Base-by-base conservation (phyloP, 2,329 filamentous ascomycete genomes). In the Mycosphaerella sp. region DNA sequence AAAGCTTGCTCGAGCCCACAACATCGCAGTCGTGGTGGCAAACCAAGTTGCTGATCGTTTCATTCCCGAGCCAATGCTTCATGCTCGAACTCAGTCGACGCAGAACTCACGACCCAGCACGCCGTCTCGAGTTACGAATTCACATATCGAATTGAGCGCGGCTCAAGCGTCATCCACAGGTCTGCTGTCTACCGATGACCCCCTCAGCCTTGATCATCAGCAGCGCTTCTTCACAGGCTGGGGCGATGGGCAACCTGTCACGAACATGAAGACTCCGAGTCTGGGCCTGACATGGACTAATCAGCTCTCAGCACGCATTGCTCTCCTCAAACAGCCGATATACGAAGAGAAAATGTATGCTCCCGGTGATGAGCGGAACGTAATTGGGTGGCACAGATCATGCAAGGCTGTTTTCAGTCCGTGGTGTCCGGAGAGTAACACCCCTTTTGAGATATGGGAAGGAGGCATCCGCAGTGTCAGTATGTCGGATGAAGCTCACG, bases 1-100 rank as follows among this genome's bases (percentile, higher is more conserved):
- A 36, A 80, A 85, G 39, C 74, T 97, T 1, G 93, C 93, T 1
- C 80, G 81, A 38, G 80, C 79, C 41, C 77, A 95, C 65, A 78
- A 85, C 60, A 76, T 96, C 44, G 91, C 90, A 23, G 79, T 98
- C 29, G 90, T 98, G 1, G 87, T 96, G 2, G 87, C 92, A 4
- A 98, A 98, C 68, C 93, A 98, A 71, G 92, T 98, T 31, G 87
- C 89, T 5, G 93, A 98, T 72, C 85, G 90, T 4, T 95, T 98
- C 47, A 54, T 56, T 1, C 45, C 55, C 23, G 62, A 64, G 36
- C 55, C 57, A 1, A 39, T 45, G 1, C 39, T 48, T 29, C 46
- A 45, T 7, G 32, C 43, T 1, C 45, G 51, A 5, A 60, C 45
- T 23, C 56, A 60, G 43, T 57, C 56, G 6, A 61, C 59, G 6